phyloP scores from a whole-genome alignment of 2,329 filamentous ascomycete species.

The Verticillium tricorpus region DNA sequence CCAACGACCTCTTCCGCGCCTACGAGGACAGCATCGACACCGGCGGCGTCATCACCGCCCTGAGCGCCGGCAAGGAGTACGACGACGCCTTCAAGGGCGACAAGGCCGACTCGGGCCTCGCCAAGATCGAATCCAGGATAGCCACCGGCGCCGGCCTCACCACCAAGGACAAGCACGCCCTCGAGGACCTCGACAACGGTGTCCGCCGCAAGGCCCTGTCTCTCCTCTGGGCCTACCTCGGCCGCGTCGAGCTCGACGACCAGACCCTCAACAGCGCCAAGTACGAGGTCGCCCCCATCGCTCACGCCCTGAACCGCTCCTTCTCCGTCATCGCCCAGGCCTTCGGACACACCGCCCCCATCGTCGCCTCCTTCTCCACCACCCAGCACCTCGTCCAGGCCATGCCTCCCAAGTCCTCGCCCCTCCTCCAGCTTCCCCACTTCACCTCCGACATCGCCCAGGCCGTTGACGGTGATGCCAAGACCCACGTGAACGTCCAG shows the following conservation, averaged over 20 bases:
- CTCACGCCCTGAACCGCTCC: conserved; percentile 77
- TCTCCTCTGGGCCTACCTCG: conserved; percentile 92
- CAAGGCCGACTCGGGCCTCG: conserved; percentile 74
- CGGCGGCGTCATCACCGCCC: conserved; percentile 71
- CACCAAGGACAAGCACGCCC: conserved; percentile 67
- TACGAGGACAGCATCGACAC: conserved; percentile 82
- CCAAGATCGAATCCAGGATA: conserved; percentile 79
- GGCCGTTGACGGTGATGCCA: conserved; percentile 70
- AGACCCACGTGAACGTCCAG: conserved; percentile 73
- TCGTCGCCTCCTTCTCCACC: conserved; percentile 75
- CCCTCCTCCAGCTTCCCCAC: conserved; percentile 86
- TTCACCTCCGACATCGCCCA: conserved; percentile 66
- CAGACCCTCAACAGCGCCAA: conserved; percentile 75
- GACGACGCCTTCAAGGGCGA: conserved; percentile 70
- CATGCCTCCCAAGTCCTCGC: conserved; percentile 74
- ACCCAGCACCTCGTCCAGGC: conserved; percentile 90
- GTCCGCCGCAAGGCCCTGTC: conserved; percentile 81
- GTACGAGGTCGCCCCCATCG: conserved; percentile 82
- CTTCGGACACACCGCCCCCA: conserved; percentile 77
- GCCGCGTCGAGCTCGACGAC: conserved; percentile 81
- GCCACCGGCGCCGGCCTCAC: conserved; percentile 60
- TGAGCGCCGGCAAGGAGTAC: conserved; percentile 86
- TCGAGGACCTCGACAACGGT: conserved; percentile 77
- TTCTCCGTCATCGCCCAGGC: conserved; percentile 84
- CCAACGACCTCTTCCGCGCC: conserved; percentile 90